Percentiles rank a stretch among this genome's conserved stretches.
phyloP scores from a whole-genome alignment of 352 stramenopile species.

The Phytophthora sansomeana region DNA sequence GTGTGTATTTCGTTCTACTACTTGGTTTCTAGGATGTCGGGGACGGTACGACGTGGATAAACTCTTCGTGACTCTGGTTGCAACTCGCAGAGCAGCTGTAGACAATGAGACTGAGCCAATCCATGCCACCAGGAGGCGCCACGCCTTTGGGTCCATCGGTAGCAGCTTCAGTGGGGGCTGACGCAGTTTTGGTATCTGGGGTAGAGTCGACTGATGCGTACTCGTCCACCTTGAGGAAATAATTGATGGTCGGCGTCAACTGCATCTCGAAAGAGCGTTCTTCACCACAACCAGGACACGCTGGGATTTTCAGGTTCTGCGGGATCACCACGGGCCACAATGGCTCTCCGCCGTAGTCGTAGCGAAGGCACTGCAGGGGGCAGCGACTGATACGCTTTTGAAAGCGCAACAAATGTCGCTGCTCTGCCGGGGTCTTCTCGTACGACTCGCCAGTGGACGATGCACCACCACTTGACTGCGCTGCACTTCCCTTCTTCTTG shows the following conservation, averaged over 20 bases:
- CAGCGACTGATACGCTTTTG: constrained; percentile 86
- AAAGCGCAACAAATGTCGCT: constrained; percentile 87
- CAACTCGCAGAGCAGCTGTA: constrained; percentile 83
- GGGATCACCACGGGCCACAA: constrained; percentile 75
- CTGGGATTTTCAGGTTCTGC: constrained; percentile 54
- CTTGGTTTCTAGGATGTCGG: constrained; percentile 24
- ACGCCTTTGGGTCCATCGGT: constrained; percentile 9
- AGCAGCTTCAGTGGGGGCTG: not conserved
- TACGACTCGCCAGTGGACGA: constrained; percentile 69
- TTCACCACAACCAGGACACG: constrained; percentile 62
- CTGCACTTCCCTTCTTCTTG: constrained; percentile 52
- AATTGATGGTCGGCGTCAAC: constrained; percentile 85
- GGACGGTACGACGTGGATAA: constrained; percentile 68
- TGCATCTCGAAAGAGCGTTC: constrained; percentile 85
- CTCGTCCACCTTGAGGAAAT: constrained; percentile 87
- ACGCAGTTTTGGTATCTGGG: not conserved
- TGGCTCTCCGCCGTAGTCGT: constrained; percentile 87
- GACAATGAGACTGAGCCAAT: constrained; percentile 83
- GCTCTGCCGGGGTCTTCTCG: constrained; percentile 75
- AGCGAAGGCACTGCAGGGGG: constrained; percentile 82
- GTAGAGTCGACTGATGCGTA: constrained; percentile 37
- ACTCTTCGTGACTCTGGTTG: constrained; percentile 66
- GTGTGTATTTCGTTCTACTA: not conserved
- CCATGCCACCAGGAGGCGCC: constrained; percentile 58
- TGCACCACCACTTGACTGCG: constrained; percentile 13